These are phyloP conservation scores for Proliferodiscus dingleyae DNA, from an alignment of 2,329 filamentous ascomycete genomes.

Conservation along the genomic window DNA sequence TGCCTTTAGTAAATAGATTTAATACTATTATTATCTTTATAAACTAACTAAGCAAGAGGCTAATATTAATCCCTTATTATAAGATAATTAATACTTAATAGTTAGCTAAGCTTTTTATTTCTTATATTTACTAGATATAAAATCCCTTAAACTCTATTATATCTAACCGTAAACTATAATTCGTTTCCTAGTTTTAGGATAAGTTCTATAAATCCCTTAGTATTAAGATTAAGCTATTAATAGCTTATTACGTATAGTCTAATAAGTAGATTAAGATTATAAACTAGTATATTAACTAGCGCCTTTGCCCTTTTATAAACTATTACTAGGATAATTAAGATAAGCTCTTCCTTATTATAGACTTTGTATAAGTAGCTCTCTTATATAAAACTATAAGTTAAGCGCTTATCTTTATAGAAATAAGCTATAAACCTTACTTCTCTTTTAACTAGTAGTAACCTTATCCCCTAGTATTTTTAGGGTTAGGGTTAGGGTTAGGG, in stretches of 20 bases:
- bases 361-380: too few relatives aligned
- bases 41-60: not conserved
- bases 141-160: not conserved
- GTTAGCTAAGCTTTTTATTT: not conserved
- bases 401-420: too few relatives aligned
- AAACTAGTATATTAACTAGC: not conserved
- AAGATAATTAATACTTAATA: not conserved
- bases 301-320: not conserved
- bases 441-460: too few relatives aligned
- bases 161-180: not conserved
- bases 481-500: not conserved
- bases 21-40: not conserved
- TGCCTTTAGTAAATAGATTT: too few relatives aligned
- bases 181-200: not conserved
- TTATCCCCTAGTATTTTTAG: too few relatives aligned
- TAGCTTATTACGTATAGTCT: too few relatives aligned
- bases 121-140: not conserved
- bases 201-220: not conserved
- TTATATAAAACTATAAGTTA: too few relatives aligned
- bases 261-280: too few relatives aligned
- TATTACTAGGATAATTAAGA: slow-evolving; percentile 1
- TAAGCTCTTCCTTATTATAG: too few relatives aligned
- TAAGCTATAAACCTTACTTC: too few relatives aligned
- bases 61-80: not conserved
- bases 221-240: too few relatives aligned